Base-by-base conservation (phyloP, 192 early-diverging fungal genomes). In the Coemansia sp. region DNA sequence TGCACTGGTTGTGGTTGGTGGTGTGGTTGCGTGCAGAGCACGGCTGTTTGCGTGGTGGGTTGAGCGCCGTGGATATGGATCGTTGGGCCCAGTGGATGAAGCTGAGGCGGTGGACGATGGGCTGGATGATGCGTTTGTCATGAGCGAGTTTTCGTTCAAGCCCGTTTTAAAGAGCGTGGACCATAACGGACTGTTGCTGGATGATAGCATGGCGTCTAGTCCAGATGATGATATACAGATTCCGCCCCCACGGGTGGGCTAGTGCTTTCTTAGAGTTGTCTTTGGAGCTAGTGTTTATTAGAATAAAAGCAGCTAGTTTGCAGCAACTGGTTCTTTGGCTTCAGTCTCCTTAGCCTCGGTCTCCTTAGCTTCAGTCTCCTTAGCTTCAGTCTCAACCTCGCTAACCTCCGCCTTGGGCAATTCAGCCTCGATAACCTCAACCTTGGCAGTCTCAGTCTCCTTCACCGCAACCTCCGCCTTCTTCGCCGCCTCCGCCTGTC, bases 401-500 rank as follows among this genome's bases (percentile, higher is more conserved):
- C 9, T 8, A 41, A 41, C 41, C 15, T 45, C 41, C 12, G 41
- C 15, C 41, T 45, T 45, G 32, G 32, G 32, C 32, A 35, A 1
- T 8, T 35, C 32, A 8, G 32, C 32, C 32, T 35, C 32, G 6
- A 35, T 35, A 45, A 45, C 15, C 41, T 45, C 41, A 45, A n/a
- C 41, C 41, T 45, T n/a, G 15, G 41, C 32, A 35, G 6, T 35
- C 32, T 35, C 32, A 8, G 32, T 35, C 32, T 35, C 41, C 41
- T 45, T 15, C 12, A 27, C 27, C 14, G 11, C 53, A 4, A 11
- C 21, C 51, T 55, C 29, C 41, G 41, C 41, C 53, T 55, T 53
- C 61, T 87, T 84, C 32, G 75, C 59, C 19, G 76, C 61, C 39
- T 87, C 86, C 5, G 68, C 70, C 62, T 65, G 61, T 9, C 59